Evolutionary conservation across 1,284 basidiomycete genomes (phyloP).

Genomic region (Wolfiporia cocos): DNA sequence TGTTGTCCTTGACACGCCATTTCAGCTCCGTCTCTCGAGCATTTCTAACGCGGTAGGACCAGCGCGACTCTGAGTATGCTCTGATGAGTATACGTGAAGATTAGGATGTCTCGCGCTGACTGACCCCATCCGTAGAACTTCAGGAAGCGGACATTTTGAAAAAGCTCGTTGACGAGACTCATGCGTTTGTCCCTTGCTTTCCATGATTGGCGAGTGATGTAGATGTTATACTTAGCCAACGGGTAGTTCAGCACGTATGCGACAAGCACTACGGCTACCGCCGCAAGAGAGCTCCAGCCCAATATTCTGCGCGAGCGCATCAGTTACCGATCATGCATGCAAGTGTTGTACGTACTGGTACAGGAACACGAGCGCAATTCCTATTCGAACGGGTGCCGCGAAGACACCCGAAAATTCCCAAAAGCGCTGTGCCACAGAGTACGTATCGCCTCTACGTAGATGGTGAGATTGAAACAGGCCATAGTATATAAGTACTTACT

Average conservation of each 20-base stretch:
- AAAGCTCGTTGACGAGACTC: constrained; percentile 74
- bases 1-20: constrained; percentile 61
- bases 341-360: constrained; percentile 44
- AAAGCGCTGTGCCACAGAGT: constrained; percentile 65
- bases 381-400: constrained; percentile 66
- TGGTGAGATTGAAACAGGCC: background rate
- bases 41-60: constrained; percentile 44
- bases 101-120: background rate
- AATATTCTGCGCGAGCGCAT: constrained; percentile 49
- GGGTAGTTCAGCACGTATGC: constrained; percentile 65
- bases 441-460: constrained; percentile 48
- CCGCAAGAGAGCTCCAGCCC: constrained; percentile 79
- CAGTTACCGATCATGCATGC: background rate
- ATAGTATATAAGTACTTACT: constrained; percentile 34
- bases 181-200: constrained; percentile 73
- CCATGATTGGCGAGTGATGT: constrained; percentile 56
- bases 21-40: constrained; percentile 50
- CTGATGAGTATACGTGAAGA: background rate
- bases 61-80: constrained; percentile 25
- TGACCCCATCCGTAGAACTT: constrained; percentile 71
- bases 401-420: constrained; percentile 69
- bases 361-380: constrained; percentile 69
- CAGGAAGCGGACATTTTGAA: constrained; percentile 66
- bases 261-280: constrained; percentile 65
- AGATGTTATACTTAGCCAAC: constrained; percentile 59